Conservation (phyloP, 2,329 filamentous ascomycete species). For the Diaporthe sp. region DNA sequence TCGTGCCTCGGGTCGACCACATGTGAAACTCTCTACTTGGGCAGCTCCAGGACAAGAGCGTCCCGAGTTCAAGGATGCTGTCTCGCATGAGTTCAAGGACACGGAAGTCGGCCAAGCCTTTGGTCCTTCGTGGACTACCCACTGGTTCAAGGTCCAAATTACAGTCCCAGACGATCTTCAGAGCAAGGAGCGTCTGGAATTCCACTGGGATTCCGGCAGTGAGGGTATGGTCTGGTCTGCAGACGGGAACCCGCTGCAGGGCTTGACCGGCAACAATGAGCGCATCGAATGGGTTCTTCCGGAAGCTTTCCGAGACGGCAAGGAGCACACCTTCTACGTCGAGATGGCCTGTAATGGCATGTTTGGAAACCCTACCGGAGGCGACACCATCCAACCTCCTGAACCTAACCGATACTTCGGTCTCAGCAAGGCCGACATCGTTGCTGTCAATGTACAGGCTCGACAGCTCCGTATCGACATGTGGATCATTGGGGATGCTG, state of each 20-base stretch:
- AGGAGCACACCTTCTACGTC: constrained; percentile 91
- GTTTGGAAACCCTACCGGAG: constrained; percentile 90
- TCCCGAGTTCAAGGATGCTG: constrained; percentile 88
- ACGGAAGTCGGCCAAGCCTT: constrained; percentile 84
- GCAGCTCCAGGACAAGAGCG: constrained; percentile 83
- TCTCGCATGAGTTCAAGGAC: constrained; percentile 79
- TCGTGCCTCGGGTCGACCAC: constrained; percentile 74
- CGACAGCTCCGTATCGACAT: constrained; percentile 90
- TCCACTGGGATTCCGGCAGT: constrained; percentile 96
- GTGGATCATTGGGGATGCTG: constrained; percentile 95
- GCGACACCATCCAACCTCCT: constrained; percentile 90
- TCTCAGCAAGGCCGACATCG: constrained; percentile 84
- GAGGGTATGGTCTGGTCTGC: constrained; percentile 96
- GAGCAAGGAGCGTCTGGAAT: constrained; percentile 86
- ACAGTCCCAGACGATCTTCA: constrained; percentile 80
- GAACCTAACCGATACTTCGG: constrained; percentile 85
- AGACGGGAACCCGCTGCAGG: constrained; percentile 90
- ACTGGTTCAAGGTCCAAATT: constrained; percentile 93
- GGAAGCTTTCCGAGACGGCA: constrained; percentile 82
- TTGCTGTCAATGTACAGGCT: constrained; percentile 88
- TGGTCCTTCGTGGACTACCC: constrained; percentile 96
- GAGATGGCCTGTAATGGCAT: constrained; percentile 99
- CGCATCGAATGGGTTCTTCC: constrained; percentile 93
- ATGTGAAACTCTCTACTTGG: constrained; percentile 90
- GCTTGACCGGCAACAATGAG: constrained; percentile 90